Evolutionary conservation across 1,284 basidiomycete species (phyloP), one percentile per base, ranked within the genome.

Genomic region (Heterobasidion irregulare): DNA sequence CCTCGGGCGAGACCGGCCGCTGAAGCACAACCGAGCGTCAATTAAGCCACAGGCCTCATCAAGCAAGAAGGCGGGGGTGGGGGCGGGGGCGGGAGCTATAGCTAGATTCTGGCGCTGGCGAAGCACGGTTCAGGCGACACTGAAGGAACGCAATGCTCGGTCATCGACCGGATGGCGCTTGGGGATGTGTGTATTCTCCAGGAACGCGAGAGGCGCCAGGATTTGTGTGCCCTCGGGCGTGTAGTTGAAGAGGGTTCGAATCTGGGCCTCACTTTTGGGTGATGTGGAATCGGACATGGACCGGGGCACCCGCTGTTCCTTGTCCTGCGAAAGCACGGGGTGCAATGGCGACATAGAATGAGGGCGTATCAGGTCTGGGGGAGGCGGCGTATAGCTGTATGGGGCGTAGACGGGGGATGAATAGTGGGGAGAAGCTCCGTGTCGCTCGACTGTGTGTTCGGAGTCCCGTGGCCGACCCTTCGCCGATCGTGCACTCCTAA

Each of bases 121-220:
- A 26, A 26, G 26, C 26, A 6, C 26, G 26, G 38, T 7, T 41
- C 38, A 41, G 38, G n/a, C 38, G 38, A 41, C 38, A 10, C 12
- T 41, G 58, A 65, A 60, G 56, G 67, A 57, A 59, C 70, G 67
- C 43, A 71, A 58, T 1, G 66, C 67, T 38, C 64, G 63, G 45
- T 67, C 65, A 56, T 71, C 70, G 45, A 69, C 61, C 12, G 70
- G 68, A 52, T 69, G 69, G 15, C 70, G 65, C 33, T 66, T 65
- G 36, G 61, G 63, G 54, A 68, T 66, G 34, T 66, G 64, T 4
- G 57, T 58, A 13, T 54, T 59, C 52, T 65, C 55, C 47, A 64
- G 59, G 57, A 67, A 69, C 15, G 65, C 58, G 32, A 69, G 59
- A 34, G 68, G 68, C n/a, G 64, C 63, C 45, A 66, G 18, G 16